Percentiles rank a stretch among this genome's conserved stretches.
These are phyloP conservation scores for Fibroporia radiculosa DNA, from an alignment of 768 basidiomycete species.

Conservation along the genomic window DNA sequence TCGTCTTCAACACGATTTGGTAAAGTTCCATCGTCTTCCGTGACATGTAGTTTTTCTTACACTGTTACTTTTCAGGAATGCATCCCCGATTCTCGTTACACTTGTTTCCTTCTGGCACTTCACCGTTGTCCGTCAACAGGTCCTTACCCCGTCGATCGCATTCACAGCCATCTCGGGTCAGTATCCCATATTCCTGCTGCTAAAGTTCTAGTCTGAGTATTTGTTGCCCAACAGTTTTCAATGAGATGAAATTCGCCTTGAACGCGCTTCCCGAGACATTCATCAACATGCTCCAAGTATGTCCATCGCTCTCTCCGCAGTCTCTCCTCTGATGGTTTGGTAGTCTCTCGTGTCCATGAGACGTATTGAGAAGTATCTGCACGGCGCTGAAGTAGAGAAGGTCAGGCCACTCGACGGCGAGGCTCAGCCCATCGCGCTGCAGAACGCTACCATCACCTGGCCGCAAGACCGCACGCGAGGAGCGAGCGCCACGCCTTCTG, in stretches of 20 bases:
- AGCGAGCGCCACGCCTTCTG: conserved; percentile 44
- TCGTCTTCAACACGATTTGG: conserved; percentile 34
- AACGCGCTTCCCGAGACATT: conserved; percentile 87
- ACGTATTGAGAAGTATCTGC: conserved; percentile 87
- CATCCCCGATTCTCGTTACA: conserved; percentile 43
- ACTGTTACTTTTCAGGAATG: conserved; percentile 28
- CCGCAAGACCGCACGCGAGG: conserved; percentile 59
- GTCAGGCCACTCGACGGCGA: conserved; percentile 52
- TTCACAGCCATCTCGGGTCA: conserved; percentile 46
- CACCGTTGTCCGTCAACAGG: conserved; percentile 59
- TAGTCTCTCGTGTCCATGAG: conserved; percentile 77
- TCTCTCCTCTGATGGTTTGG: conserved; percentile 3
- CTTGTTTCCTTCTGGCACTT: conserved; percentile 52
- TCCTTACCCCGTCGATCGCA: conserved; percentile 76
- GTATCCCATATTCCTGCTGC: conserved; percentile 34
- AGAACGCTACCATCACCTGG: conserved; percentile 88
- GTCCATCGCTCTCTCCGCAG: not conserved
- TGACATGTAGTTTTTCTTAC: conserved; percentile 44
- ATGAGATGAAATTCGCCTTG: conserved; percentile 81
- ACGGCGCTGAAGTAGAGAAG: conserved; percentile 59
- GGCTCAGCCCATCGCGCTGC: conserved; percentile 59
- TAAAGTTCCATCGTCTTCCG: conserved; percentile 41
- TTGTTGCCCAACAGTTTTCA: conserved; percentile 60
- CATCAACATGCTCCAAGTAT: conserved; percentile 80
- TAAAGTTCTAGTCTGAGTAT: not conserved